Evolutionary conservation across 331 rosid genomes (phyloP).

Genomic region (Acacia pycnantha): DNA sequence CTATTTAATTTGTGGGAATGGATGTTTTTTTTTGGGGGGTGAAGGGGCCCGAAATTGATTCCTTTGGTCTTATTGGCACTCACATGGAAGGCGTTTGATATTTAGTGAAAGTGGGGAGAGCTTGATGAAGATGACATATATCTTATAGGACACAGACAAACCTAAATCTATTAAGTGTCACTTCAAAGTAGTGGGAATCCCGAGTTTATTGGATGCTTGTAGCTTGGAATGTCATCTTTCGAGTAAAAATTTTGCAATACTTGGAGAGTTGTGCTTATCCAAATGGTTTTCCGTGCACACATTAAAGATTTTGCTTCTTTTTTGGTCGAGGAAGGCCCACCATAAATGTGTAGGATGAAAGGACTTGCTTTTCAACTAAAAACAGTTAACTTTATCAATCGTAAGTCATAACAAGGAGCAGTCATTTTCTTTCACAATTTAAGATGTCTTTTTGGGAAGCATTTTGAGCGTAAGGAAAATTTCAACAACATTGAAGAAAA

Average conservation of each 20-base stretch:
- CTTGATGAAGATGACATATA: background rate
- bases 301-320: background rate
- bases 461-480: background rate
- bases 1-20: background rate
- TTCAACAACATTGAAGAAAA: background rate
- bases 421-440: background rate
- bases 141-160: background rate
- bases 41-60: conserved; percentile 36
- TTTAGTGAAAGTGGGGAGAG: background rate
- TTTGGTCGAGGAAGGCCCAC: conserved; percentile 4
- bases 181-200: background rate
- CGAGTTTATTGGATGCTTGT: background rate
- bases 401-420: background rate
- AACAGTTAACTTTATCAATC: background rate
- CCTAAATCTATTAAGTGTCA: background rate
- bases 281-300: background rate
- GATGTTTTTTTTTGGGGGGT: background rate
- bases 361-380: background rate
- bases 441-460: background rate
- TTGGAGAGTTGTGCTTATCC: conserved; percentile 8
- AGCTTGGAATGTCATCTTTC: conserved; percentile 18
- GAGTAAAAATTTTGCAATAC: background rate
- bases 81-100: conserved; percentile 24
- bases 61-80: conserved; percentile 8
- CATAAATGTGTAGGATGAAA: background rate